phyloP scores from a whole-genome alignment of 2,329 filamentous ascomycete genomes.

The Calcarisporium arbuscula region DNA sequence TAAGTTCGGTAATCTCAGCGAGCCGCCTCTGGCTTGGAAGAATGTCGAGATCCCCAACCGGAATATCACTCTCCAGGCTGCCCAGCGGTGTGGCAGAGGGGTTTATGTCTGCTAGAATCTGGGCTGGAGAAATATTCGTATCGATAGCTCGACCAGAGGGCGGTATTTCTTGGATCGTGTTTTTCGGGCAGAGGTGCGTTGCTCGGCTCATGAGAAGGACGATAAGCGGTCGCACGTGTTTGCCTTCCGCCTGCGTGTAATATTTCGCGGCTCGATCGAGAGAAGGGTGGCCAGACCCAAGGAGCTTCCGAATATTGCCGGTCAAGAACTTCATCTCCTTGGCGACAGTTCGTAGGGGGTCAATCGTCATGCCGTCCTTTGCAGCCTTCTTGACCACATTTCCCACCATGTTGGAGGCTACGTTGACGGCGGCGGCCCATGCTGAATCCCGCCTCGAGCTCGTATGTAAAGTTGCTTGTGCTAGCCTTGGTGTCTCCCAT shows the following conservation, averaged over 20 bases:
- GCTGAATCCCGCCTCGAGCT: slow-evolving; percentile 49
- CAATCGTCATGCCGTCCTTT: slow-evolving; percentile 65
- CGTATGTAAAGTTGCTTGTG: slow-evolving; percentile 33
- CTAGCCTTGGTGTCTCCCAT: slow-evolving; percentile 19
- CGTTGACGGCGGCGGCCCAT: slow-evolving; percentile 68
- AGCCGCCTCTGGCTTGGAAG: slow-evolving; percentile 88
- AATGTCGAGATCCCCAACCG: slow-evolving; percentile 55
- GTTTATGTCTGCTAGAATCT: slow-evolving; percentile 72
- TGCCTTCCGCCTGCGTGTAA: slow-evolving; percentile 93
- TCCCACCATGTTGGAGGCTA: slow-evolving; percentile 64
- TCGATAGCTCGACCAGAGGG: slow-evolving; percentile 44
- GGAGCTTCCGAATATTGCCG: slow-evolving; percentile 85
- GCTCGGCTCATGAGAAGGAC: slow-evolving; percentile 95
- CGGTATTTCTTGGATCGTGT: slow-evolving; percentile 27
- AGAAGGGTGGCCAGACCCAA: slow-evolving; percentile 90
- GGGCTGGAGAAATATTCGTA: slow-evolving; percentile 46
- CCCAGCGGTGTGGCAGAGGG: slow-evolving; percentile 49
- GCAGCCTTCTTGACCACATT: slow-evolving; percentile 58
- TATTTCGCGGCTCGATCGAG: slow-evolving; percentile 96
- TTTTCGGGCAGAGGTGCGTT: slow-evolving; percentile 70
- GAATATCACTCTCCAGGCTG: slow-evolving; percentile 29
- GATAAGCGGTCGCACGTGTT: slow-evolving; percentile 90
- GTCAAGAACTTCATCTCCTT: slow-evolving; percentile 97
- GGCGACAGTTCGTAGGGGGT: slow-evolving; percentile 82
- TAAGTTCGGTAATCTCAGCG: slow-evolving; percentile 94